phyloP scores from a whole-genome alignment of 2,329 filamentous ascomycete genomes.

The Ceratocystis cubensis region DNA sequence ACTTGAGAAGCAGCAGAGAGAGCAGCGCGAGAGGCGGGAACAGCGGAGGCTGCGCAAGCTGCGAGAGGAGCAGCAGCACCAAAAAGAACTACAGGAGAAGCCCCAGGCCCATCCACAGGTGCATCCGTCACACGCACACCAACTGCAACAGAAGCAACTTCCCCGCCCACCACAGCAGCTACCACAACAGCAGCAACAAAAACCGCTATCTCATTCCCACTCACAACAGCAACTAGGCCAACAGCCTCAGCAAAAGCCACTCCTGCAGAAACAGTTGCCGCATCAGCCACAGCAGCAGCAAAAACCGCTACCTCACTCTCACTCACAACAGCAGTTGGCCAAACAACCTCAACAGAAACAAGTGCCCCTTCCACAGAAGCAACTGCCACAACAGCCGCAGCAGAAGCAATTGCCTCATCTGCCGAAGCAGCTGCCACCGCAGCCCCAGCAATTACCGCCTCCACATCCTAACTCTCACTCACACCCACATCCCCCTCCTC shows the following conservation, averaged over 20 bases:
- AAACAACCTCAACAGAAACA: background rate
- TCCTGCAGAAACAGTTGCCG: background rate
- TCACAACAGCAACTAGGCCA: conserved; percentile 7
- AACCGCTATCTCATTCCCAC: background rate
- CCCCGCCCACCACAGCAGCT: conserved; percentile 4
- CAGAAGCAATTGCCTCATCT: conserved; percentile 1
- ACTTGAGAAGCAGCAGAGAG: conserved; percentile 7
- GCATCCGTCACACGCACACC: background rate
- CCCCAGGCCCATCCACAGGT: conserved; percentile 3
- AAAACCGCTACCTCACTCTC: background rate
- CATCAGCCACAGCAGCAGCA: conserved; percentile 5
- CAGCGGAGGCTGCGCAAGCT: conserved; percentile 1
- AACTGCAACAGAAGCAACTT: conserved; percentile 5
- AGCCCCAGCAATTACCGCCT: background rate
- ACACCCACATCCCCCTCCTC: background rate
- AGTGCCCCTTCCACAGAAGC: background rate
- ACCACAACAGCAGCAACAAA: conserved; percentile 6
- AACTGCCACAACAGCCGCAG: conserved; percentile 1
- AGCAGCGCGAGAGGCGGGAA: conserved; percentile 8
- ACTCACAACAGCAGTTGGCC: background rate
- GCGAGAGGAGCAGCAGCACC: conserved; percentile 11
- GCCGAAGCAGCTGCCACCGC: background rate
- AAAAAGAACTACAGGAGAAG: background rate
- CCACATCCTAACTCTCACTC: background rate
- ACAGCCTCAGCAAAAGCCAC: conserved; percentile 3